Percentiles rank a stretch among this genome's conserved stretches.
Conservation (phyloP, 2,329 filamentous ascomycete genomes). For the Sarocladium kiliense region DNA sequence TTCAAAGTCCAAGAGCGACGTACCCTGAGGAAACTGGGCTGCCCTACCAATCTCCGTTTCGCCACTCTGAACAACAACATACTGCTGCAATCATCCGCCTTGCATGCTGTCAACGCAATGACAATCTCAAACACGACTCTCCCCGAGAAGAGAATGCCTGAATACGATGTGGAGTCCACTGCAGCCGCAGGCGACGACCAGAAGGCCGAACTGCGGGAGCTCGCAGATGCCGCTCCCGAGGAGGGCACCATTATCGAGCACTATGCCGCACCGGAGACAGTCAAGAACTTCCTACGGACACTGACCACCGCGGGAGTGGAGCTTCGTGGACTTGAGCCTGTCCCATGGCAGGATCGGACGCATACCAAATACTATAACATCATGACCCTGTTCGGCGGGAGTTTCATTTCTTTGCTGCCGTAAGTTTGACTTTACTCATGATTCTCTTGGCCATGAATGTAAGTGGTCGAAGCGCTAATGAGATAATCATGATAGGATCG, state of each 20-base stretch:
- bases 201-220: not conserved
- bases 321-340: not conserved
- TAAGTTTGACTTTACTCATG: not conserved
- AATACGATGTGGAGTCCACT: not conserved
- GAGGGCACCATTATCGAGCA: not conserved
- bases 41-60: too few relatives aligned
- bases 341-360: not conserved
- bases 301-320: not conserved
- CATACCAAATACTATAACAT: constrained; percentile 8
- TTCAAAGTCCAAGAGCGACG: not conserved
- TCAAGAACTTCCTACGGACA: not conserved
- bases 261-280: not conserved
- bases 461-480: constrained; percentile 2
- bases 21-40: too few relatives aligned
- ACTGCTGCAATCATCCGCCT: too few relatives aligned
- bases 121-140: not conserved
- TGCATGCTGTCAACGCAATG: not conserved
- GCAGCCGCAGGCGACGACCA: not conserved
- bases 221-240: not conserved
- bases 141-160: not conserved
- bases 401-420: constrained; percentile 1
- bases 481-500: not conserved
- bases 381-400: constrained; percentile 1
- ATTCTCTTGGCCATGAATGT: not conserved
- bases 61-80: too few relatives aligned